Evolutionary conservation across 2,329 filamentous ascomycete genomes (phyloP), one percentile per base, ranked within the genome.

Genomic region (Botryosphaeria dothidea): DNA sequence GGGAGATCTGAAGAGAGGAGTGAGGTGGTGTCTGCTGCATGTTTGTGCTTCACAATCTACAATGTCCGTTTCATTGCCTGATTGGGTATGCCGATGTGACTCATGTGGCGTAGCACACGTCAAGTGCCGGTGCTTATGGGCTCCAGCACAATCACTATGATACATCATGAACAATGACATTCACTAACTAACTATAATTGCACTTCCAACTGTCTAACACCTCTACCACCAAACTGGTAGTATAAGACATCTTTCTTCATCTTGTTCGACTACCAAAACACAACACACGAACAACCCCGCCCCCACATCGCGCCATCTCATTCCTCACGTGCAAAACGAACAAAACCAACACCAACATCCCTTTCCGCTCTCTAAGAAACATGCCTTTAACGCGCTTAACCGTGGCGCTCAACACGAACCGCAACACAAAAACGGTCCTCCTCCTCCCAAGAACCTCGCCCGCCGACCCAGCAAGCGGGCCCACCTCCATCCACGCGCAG

Each of bases 351-450:
- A 34, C 7, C 29, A 34, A 34, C 19, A 11, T 29, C n/a, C 9
- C 31, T 21, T 8, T 11, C 17, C 43, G 23, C 31, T 36, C 43
- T 34, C 13, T 34, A 11, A 34, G 7, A 34, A 34, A 34, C 8
- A 62, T 62, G 58, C 43, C 43, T 21, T 49, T 52, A 17, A 65
- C 52, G 31, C 72, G 74, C 64, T 52, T 77, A 62, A 76, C 74
- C 6, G 38, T 77, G 51, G 70, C 71, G 54, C 68, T 69, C n/a
- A 77, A 76, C 68, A 58, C 71, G 15, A 72, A 73, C 23, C 74
- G 74, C 52, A 71, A 71, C 8, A 67, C 69, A 11, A 75, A 70
- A 48, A 67, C 74, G 15, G 71, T 71, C 34, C 45, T 76, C 9
- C 65, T 76, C 13, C 63, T 77, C 49, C 69, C 72, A 11, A 56